Evolutionary conservation across 768 basidiomycete genomes (phyloP).

Genomic region (Termitomyces sp.): DNA sequence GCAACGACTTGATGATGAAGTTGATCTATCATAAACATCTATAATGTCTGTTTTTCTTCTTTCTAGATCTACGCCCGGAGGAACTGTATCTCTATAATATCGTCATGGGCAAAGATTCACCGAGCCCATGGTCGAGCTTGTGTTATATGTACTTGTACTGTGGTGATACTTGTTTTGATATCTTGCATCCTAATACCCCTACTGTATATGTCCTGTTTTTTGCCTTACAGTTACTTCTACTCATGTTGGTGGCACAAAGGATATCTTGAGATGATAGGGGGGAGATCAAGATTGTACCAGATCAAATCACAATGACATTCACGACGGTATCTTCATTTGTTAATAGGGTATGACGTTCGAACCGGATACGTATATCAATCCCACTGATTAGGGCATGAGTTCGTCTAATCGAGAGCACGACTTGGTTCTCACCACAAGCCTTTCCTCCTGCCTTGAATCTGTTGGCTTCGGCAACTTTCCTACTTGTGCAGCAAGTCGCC

Average conservation of each 20-base stretch:
- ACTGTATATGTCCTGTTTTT: slow-evolving; percentile 13
- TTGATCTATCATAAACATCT: slow-evolving; percentile 20
- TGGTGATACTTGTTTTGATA: slow-evolving; percentile 15
- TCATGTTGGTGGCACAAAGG: not conserved
- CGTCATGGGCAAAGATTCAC: slow-evolving; percentile 12
- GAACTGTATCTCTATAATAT: slow-evolving; percentile 19
- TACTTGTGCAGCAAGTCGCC: slow-evolving; percentile 37
- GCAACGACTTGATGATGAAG: slow-evolving; percentile 38
- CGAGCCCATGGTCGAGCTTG: slow-evolving; percentile 13
- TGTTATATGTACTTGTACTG: slow-evolving; percentile 16
- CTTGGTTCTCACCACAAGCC: slow-evolving; percentile 20
- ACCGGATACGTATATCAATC: slow-evolving; percentile 10
- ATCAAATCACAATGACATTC: not conserved
- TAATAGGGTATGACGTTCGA: not conserved
- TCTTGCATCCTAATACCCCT: slow-evolving; percentile 15
- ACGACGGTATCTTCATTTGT: not conserved
- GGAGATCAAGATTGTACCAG: not conserved
- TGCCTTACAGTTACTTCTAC: not conserved
- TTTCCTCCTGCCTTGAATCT: slow-evolving; percentile 25
- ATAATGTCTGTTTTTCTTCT: slow-evolving; percentile 4
- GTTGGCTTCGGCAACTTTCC: slow-evolving; percentile 31
- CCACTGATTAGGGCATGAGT: slow-evolving; percentile 15
- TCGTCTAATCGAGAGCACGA: slow-evolving; percentile 4
- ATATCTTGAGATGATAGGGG: not conserved
- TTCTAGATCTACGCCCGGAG: slow-evolving; percentile 14